Evolutionary conservation across 371 early-diverging fungal species (phyloP), one percentile per base, ranked within the genome.

Genomic region (Circinella umbellata): DNA sequence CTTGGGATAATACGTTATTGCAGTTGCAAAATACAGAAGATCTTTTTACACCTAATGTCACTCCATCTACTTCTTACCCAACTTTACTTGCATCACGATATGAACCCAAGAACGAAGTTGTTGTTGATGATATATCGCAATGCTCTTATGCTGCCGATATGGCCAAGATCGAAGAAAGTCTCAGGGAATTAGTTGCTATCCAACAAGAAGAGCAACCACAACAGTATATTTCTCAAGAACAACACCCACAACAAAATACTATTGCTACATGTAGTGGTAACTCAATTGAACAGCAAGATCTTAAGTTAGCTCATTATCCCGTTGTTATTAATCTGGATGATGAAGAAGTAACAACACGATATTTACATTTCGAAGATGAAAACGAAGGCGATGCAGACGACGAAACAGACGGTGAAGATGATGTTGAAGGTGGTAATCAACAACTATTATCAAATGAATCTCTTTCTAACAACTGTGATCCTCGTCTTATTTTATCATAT

Each of bases 231-330:
- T 27, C 27, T 14, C 72, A 57, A 13, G 37, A 39, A 18, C 68
- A 61, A 27, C 67, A 67, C 13, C 59, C 54, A 69, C 47, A 49
- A 34, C 39, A 55, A 15, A 63, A 59, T 4, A 27, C 42, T 27
- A 42, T 49, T 37, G 53, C 34, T 17, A n/a, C 66, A 17, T 4
- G 63, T 35, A 15, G 27, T 60, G 54, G 27, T 59, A 64, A 20
- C 4, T 79, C 90, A 4, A 90, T 93, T 37, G 89, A 91, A 3
- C 91, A 94, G 13, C 13, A 67, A 74, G n/a, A 39, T 74, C 4
- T 51, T 63, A 66, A 68, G 49, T 65, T 17, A 67, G 63, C n/a
- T 5, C 51, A 69, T 20, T 27, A 18, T 8, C 71, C 74, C 34
- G 66, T 76, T 61, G 71, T 68, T 1, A 70, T 79, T 68, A 63